phyloP scores from a whole-genome alignment of 2,329 filamentous ascomycete genomes.

The Fusarium anguioides region DNA sequence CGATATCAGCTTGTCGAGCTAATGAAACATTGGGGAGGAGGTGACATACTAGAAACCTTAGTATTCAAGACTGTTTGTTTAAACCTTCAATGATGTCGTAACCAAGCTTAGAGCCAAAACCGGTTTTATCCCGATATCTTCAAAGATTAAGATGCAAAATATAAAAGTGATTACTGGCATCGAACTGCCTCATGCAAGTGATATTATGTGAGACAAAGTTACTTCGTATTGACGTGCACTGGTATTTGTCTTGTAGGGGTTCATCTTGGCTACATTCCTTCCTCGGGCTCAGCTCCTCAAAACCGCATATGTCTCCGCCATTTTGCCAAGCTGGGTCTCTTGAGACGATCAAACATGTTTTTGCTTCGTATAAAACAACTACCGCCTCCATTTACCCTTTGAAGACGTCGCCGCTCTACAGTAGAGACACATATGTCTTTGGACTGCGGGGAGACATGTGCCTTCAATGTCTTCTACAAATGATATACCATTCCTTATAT shows the following conservation, averaged over 20 bases:
- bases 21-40: not conserved
- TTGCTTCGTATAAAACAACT: not conserved
- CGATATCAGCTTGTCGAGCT: not conserved
- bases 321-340: not conserved
- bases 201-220: not conserved
- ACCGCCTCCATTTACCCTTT: not conserved
- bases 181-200: too few relatives aligned
- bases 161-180: too few relatives aligned
- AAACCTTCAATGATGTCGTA: too few relatives aligned
- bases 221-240: not conserved
- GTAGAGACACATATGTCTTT: not conserved
- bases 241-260: not conserved
- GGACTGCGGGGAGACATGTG: not conserved
- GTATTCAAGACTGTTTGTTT: too few relatives aligned
- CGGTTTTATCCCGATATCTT: too few relatives aligned
- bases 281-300: not conserved
- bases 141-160: too few relatives aligned
- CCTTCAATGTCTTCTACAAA: not conserved
- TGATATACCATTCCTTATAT: not conserved
- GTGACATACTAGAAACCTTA: too few relatives aligned
- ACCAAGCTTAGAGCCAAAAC: too few relatives aligned
- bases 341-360: not conserved
- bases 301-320: not conserved
- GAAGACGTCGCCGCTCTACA: too few relatives aligned
- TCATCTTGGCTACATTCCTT: not conserved